These are phyloP conservation scores for Pichia cephalocereana DNA, from an alignment of 805 yeast genomes.

Conservation along the genomic window DNA sequence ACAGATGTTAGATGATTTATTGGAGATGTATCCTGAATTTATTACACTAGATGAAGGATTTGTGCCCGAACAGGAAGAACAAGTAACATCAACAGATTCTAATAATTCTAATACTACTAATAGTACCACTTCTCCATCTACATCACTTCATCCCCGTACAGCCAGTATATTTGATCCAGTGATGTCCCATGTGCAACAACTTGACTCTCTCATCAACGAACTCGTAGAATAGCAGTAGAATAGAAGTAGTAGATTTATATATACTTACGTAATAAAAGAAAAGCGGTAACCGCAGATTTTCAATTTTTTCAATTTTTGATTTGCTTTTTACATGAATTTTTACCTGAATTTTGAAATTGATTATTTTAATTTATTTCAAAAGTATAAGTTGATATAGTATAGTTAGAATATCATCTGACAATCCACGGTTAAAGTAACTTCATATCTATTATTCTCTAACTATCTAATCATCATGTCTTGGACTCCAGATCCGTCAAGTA, in stretches of 20 bases:
- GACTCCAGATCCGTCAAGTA: slow-evolving; percentile 56
- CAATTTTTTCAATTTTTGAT: too few species aligned
- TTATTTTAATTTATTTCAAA: too few species aligned
- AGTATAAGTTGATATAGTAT: too few species aligned
- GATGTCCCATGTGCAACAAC: slow-evolving; percentile 2
- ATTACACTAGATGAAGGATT: not conserved
- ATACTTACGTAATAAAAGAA: too few species aligned
- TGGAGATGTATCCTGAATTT: slow-evolving; percentile 13
- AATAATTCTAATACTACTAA: too few species aligned
- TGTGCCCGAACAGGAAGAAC: not conserved
- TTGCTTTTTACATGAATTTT: too few species aligned
- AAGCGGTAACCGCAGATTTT: too few species aligned
- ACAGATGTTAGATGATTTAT: slow-evolving; percentile 25
- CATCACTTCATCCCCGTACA: slow-evolving; percentile 1
- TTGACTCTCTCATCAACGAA: not conserved
- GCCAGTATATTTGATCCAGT: slow-evolving; percentile 3
- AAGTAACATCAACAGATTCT: not conserved
- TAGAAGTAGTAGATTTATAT: too few species aligned
- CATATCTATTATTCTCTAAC: not conserved
- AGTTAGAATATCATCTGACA: too few species aligned
- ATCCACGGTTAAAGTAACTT: not conserved
- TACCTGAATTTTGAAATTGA: too few species aligned
- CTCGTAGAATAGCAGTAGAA: not conserved
- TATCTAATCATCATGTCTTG: slow-evolving; percentile 34
- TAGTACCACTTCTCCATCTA: not conserved